Conservation (phyloP, 1,284 basidiomycete species). For the Fomitopsis pinicola region DNA sequence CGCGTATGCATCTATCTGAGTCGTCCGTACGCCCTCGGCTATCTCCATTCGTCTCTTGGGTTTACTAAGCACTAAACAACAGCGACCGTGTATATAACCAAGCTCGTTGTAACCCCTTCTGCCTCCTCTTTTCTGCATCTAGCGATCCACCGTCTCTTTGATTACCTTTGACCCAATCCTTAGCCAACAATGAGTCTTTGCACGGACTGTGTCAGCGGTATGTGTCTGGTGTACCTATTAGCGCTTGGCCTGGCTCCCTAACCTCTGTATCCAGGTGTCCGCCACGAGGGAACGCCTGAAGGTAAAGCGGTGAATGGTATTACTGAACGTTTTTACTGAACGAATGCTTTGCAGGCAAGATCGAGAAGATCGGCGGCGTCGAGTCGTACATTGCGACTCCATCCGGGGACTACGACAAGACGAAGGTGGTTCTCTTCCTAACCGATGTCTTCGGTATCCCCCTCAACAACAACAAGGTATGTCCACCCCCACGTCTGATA, state of each 20-base stretch:
- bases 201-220: conserved; percentile 13
- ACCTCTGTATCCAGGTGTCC: conserved; percentile 36
- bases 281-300: conserved; percentile 50
- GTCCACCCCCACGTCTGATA: conserved; percentile 3
- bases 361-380: conserved; percentile 42
- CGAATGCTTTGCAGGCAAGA: conserved; percentile 30
- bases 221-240: not conserved
- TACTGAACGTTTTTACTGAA: not conserved
- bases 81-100: not conserved
- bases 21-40: no score
- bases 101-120: not conserved
- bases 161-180: not conserved
- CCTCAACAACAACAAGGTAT: conserved; percentile 47
- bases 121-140: no score
- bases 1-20: no score
- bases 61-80: no score
- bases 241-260: not conserved
- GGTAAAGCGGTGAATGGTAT: conserved; percentile 28
- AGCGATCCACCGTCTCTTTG: not conserved
- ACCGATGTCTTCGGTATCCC: conserved; percentile 64
- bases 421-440: conserved; percentile 55
- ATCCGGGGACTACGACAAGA: conserved; percentile 42
- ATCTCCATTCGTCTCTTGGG: no score
- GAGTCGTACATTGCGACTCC: conserved; percentile 51
- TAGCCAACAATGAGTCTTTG: conserved; percentile 20